phyloP scores from a whole-genome alignment of 306 rosid species.

The Gleditsia sinensis region DNA sequence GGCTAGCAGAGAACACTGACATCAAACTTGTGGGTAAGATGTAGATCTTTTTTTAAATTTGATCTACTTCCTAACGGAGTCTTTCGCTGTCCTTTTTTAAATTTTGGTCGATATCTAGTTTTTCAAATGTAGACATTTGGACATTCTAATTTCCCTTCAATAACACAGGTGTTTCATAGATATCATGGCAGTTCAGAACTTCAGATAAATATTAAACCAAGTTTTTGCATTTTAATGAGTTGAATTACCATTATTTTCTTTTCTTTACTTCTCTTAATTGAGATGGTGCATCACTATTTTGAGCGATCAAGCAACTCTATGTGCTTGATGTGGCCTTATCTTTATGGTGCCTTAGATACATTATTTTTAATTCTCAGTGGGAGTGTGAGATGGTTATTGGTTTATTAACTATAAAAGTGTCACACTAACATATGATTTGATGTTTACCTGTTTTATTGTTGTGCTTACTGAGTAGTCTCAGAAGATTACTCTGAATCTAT shows the following conservation, averaged over 20 bases:
- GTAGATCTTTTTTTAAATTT: conserved; percentile 18
- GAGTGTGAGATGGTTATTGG: too few relatives aligned
- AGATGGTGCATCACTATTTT: conserved; percentile 17
- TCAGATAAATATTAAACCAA: neutral
- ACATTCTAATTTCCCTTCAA: conserved; percentile 2
- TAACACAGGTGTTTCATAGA: conserved; percentile 17
- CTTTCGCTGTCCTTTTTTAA: conserved; percentile 22
- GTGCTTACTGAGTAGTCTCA: conserved; percentile 12
- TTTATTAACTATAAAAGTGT: too few relatives aligned
- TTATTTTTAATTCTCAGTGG: neutral
- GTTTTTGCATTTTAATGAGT: neutral
- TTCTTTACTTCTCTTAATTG: conserved; percentile 15
- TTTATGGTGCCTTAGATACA: conserved; percentile 10
- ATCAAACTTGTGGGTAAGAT: conserved; percentile 79
- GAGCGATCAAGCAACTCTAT: neutral
- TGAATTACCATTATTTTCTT: conserved; percentile 10
- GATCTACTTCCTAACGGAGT: conserved; percentile 1
- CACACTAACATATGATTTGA: too few relatives aligned
- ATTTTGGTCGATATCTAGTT: neutral
- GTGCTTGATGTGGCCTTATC: conserved; percentile 20
- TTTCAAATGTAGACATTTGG: conserved; percentile 15
- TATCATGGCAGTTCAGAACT: conserved; percentile 3
- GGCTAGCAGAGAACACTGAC: conserved; percentile 93
- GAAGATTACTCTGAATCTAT: conserved; percentile 17
- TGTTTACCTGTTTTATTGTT: conserved; percentile 2